Evolutionary conservation across 352 stramenopile species (phyloP), one percentile per base, ranked within the genome.

Genomic region (Phytophthora citrophthora): DNA sequence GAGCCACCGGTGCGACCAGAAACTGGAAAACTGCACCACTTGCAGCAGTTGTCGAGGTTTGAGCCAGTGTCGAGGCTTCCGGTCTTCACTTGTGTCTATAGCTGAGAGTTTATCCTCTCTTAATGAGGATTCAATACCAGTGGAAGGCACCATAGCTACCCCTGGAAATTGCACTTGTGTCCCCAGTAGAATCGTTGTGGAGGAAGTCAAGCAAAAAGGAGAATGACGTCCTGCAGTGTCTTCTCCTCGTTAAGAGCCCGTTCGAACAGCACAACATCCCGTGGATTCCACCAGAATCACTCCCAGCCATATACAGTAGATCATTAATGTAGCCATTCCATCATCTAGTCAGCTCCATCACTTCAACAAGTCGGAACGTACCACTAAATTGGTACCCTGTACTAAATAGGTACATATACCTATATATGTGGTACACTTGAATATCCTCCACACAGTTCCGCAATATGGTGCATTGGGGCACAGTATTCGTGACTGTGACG

Each of bases 401-500:
- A 20, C 20, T 20, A 20, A 20, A 20, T 20, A 20, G 10, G 27
- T 32, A 18, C n/a, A 31, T 23, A 34, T 47, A 56, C 50, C 51
- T 15, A 4, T 23, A n/a, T n/a, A 12, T 20, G 11, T 16, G 52
- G 52, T 43, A 44, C 55, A 56, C 12, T 50, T 51, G 27, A 16
- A 16, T 40, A 40, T 16, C 34, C 12, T 44, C 57, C 48, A 64
- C 56, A 64, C 46, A 59, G 2, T 57, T 16, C 27, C 49, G 29
- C 46, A 45, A 23, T 46, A 51, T 93, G 84, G 82, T 93, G 64
- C 76, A 76, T 46, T 90, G 77, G 80, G 84, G 76, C 23, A 76
- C 88, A 24, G 70, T 93, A 15, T 72, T 88, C 34, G 68, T 93
- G 58, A 87, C 77, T 34, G 66, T 93, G 43, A 90, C 84, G 38